Percentiles rank a stretch among this genome's conserved stretches.
These are phyloP conservation scores for Cutaneotrichosporon sp. DNA, from an alignment of 1,284 basidiomycete species.

Conservation along the genomic window DNA sequence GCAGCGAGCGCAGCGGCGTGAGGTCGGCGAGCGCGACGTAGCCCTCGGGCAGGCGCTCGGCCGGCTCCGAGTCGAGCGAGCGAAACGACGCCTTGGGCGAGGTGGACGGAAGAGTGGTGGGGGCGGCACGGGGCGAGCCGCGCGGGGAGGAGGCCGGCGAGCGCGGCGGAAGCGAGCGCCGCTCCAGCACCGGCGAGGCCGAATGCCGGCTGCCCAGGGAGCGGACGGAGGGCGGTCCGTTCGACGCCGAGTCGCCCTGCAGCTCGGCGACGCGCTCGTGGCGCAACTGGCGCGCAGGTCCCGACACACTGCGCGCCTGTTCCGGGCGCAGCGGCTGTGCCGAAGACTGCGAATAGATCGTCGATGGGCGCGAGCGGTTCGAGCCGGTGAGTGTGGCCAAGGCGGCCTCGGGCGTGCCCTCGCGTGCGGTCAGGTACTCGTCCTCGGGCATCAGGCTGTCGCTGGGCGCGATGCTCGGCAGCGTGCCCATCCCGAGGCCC, in stretches of 20 bases:
- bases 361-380: background rate
- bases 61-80: background rate
- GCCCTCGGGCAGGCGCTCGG: slow-evolving; percentile 2
- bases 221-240: background rate
- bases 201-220: background rate
- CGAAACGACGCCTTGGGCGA: slow-evolving; percentile 3
- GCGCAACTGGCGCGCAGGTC: background rate
- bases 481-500: slow-evolving; percentile 5
- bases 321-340: background rate
- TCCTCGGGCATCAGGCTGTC: background rate
- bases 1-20: slow-evolving; percentile 66
- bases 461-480: background rate
- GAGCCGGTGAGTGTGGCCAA: slow-evolving; percentile 8
- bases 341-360: background rate
- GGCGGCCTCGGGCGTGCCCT: slow-evolving; percentile 11
- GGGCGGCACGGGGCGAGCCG: background rate
- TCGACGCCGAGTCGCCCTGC: background rate
- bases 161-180: background rate
- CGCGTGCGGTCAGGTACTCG: background rate
- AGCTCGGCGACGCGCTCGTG: slow-evolving; percentile 17
- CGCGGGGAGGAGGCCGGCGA: background rate
- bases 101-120: background rate
- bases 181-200: background rate
- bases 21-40: slow-evolving; percentile 52
- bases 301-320: background rate